phyloP scores from a whole-genome alignment of 176 grass and related monocot species.

The Ananas comosus region DNA sequence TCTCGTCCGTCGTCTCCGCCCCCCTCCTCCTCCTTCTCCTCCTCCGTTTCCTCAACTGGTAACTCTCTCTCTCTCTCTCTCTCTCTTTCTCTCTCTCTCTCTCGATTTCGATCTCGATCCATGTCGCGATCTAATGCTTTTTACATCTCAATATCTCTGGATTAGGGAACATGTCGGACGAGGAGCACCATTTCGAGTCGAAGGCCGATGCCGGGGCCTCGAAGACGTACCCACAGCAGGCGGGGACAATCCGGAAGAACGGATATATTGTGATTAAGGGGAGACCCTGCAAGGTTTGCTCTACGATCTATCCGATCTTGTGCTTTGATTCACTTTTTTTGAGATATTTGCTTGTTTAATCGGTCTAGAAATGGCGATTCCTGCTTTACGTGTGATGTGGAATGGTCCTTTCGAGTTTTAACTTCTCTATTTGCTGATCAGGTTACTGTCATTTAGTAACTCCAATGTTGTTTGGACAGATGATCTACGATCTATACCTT shows the following conservation, averaged over 20 bases:
- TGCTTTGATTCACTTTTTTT: neutral
- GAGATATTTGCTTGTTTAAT: neutral
- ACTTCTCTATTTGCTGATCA: no score
- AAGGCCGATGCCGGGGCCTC: constrained; percentile 64
- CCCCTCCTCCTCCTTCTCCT: neutral
- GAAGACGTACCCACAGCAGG: constrained; percentile 62
- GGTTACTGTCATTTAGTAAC: no score
- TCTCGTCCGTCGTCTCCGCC: neutral
- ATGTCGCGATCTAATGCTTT: neutral
- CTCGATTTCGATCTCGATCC: neutral
- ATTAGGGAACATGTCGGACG: constrained; percentile 47
- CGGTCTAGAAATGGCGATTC: neutral
- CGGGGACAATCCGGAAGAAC: constrained; percentile 60
- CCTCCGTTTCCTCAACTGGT: neutral
- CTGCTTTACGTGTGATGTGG: no score
- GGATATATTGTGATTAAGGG: constrained; percentile 52
- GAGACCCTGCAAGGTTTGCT: constrained; percentile 55
- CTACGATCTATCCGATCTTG: neutral
- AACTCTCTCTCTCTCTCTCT: neutral
- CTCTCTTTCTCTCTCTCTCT: neutral
- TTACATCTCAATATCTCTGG: neutral
- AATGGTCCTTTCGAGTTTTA: no score
- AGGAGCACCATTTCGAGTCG: constrained; percentile 71
- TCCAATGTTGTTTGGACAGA: no score
- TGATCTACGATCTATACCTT: no score